phyloP scores from a whole-genome alignment of 1,284 basidiomycete genomes.

The Ustilago shanxiensis region DNA sequence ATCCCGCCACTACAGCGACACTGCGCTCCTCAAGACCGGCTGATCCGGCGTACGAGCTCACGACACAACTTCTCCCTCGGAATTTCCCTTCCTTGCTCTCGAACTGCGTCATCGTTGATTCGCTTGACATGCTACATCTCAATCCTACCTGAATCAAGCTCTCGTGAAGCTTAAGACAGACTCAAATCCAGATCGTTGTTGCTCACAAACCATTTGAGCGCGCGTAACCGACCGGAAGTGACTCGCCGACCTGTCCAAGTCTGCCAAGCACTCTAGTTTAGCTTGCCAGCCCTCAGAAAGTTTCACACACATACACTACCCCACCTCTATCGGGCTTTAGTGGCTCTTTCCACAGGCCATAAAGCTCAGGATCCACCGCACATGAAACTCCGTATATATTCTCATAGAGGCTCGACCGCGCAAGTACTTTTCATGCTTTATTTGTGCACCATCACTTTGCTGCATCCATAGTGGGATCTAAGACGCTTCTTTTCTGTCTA shows the following conservation, averaged over 20 bases:
- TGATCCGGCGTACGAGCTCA: not conserved
- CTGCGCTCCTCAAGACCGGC: not conserved
- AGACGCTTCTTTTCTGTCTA: not conserved
- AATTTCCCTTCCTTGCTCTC: not conserved
- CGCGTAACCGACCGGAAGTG: not conserved
- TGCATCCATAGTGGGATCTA: not conserved
- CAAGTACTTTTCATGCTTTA: not conserved
- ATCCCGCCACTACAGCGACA: not conserved
- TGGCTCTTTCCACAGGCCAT: not conserved
- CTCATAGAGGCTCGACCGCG: not conserved
- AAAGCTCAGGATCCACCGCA: not conserved
- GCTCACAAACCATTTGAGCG: not conserved
- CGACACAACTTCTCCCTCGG: not conserved
- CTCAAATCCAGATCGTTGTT: not conserved
- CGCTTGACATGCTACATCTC: not conserved
- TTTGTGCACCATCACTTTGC: not conserved
- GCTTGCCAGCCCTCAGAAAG: not conserved
- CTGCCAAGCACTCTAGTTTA: slow-evolving; percentile 1
- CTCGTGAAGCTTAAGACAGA: not conserved
- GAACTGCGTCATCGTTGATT: not conserved
- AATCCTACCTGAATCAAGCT: not conserved
- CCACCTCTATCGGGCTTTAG: not conserved
- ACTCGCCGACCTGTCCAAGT: slow-evolving; percentile 8
- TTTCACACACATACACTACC: not conserved
- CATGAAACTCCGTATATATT: not conserved